A percentile compares a stretch with the other conserved stretches of the same genome.
Conservation (phyloP, 108 stramenopile species). For the Aurantiochytrium sp. region DNA sequence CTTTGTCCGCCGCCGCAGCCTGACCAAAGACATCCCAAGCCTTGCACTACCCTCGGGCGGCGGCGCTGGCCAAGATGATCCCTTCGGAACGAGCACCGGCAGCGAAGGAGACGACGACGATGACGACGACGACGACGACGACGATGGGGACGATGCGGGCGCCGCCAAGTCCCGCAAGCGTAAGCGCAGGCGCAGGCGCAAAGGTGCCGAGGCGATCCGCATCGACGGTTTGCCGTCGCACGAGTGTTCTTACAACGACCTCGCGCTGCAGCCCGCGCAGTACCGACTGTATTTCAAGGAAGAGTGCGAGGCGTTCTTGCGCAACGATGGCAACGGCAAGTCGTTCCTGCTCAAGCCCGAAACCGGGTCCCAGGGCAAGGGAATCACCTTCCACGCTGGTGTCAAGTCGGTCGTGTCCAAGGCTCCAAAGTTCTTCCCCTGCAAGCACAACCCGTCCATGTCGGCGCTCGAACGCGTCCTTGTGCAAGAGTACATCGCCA, state of each 20-base stretch:
- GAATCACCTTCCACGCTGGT: constrained; percentile 6
- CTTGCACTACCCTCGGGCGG: too few relatives aligned
- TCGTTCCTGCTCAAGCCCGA: constrained; percentile 23
- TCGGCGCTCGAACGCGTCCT: neutral
- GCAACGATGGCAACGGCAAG: constrained; percentile 11
- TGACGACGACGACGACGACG: neutral
- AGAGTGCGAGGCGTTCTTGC: constrained; percentile 15
- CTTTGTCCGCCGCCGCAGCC: neutral
- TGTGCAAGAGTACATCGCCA: constrained; percentile 32
- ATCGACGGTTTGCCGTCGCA: neutral
- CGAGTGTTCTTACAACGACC: constrained; percentile 23
- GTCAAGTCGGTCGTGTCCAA: neutral
- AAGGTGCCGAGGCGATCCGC: neutral
- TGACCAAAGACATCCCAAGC: neutral
- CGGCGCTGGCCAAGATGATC: too few relatives aligned
- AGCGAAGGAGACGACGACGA: neutral
- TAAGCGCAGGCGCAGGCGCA: neutral
- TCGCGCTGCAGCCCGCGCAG: constrained; percentile 24
- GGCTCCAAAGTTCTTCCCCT: neutral
- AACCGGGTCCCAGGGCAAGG: constrained; percentile 19
- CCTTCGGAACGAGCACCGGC: too few relatives aligned
- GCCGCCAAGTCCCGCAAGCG: neutral
- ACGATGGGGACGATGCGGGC: neutral
- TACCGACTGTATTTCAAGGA: constrained; percentile 25
- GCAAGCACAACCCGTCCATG: constrained; percentile 23